Evolutionary conservation across 2,329 filamentous ascomycete genomes (phyloP).

Genomic region (Macrophomina phaseolina): DNA sequence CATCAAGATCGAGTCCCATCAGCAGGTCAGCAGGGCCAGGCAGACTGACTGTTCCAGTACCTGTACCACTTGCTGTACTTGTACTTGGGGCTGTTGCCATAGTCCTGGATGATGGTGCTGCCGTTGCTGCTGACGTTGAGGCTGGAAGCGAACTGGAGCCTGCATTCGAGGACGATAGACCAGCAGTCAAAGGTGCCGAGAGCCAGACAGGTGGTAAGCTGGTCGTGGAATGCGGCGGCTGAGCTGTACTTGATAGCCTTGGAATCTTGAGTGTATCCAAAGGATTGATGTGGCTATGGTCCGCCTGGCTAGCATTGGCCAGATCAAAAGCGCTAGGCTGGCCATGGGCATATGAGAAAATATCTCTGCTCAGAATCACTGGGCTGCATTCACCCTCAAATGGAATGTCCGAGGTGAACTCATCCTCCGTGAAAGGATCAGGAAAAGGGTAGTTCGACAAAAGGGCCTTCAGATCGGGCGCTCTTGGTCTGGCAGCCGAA

Average conservation of each 20-base stretch:
- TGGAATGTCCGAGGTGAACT: slow-evolving; percentile 22
- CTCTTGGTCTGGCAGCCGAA: slow-evolving; percentile 4
- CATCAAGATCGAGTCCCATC: slow-evolving; percentile 35
- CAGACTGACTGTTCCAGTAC: slow-evolving; percentile 37
- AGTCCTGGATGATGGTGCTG: background rate
- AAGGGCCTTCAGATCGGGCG: slow-evolving; percentile 31
- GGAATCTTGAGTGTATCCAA: slow-evolving; percentile 39
- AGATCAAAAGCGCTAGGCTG: slow-evolving; percentile 12
- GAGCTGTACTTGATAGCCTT: slow-evolving; percentile 25
- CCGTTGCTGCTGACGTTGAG: background rate
- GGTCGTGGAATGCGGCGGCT: slow-evolving; percentile 17
- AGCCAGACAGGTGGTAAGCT: slow-evolving; percentile 25
- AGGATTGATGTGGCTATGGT: slow-evolving; percentile 37
- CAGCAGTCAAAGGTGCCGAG: slow-evolving; percentile 20
- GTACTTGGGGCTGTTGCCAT: slow-evolving; percentile 8
- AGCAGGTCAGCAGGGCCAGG: slow-evolving; percentile 42
- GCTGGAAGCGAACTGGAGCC: background rate
- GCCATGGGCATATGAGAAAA: slow-evolving; percentile 45
- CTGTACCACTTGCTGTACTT: background rate
- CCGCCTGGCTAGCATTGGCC: background rate
- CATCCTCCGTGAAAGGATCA: slow-evolving; percentile 33
- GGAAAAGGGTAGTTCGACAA: slow-evolving; percentile 33
- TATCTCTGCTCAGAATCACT: slow-evolving; percentile 44
- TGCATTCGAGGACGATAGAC: background rate
- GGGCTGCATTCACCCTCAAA: slow-evolving; percentile 36